Base-by-base conservation (phyloP, 2,329 filamentous ascomycete species). In the Cadophora luteo-olivacea region DNA sequence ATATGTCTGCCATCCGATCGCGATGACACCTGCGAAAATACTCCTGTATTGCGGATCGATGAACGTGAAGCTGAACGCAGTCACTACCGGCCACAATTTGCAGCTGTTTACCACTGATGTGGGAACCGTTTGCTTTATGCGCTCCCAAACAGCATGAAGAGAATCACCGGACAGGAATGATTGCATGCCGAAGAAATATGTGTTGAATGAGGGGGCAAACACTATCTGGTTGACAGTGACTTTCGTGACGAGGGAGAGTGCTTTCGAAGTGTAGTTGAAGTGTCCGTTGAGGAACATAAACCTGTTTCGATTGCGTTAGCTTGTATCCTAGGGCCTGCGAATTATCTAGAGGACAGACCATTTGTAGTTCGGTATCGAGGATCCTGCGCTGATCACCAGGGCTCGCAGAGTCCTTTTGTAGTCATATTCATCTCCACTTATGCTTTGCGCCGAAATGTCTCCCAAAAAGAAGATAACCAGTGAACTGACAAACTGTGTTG, bases 1-100 rank as follows among this genome's bases (percentile, higher is more conserved):
- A 83, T 97, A 97, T 0, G 93, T 94, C 85, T 97, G 94, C 94
- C 94, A 97, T 0, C 92, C 92, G 63, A 97, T 91, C 0, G 93
- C 92, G 72, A 97, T 86, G 7, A 91, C 81, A 0, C 92, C 93
- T 0, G 91, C 88, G 74, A 97, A 96, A 19, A 97, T 85, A 74
- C 89, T 92, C 62, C 94, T 84, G 79, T 93, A 95, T 76, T 95
- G 89, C 60, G 93, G 83, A 32, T 90, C 88, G 4, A 97, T 83
- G 75, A 93, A 96, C n/a, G 91, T 89, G 76, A 97, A 97, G 79
- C 86, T 94, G 77, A 97, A 90, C 0, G 93, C 93, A 16, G 91
- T 97, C 19, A 97, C 91, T 0, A 89, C 88, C 0, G 94, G 95
- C 94, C 94, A 97, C 29, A 97, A 80, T 81, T 97, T 97, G 78